These are phyloP conservation scores for Cordyceps fumosorosea DNA, from an alignment of 2,329 filamentous ascomycete genomes.

Conservation along the genomic window DNA sequence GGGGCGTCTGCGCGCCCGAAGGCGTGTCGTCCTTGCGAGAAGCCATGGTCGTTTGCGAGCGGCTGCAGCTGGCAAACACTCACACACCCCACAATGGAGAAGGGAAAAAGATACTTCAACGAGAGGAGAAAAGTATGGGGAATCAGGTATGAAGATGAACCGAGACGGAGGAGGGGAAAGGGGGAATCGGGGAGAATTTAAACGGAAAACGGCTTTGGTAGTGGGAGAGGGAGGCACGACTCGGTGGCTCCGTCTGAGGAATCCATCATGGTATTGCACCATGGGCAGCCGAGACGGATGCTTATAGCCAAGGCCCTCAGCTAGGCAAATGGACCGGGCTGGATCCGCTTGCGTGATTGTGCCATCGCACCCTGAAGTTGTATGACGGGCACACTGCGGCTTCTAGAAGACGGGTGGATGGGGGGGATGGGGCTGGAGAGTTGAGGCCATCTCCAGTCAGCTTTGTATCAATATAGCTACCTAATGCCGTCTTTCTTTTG, in stretches of 20 bases:
- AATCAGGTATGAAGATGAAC: not conserved
- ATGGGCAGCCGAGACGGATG: not conserved
- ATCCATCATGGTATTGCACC: constrained; percentile 9
- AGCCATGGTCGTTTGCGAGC: constrained; percentile 1
- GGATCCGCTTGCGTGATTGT: constrained; percentile 10
- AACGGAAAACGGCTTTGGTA: not conserved
- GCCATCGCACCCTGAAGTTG: constrained; percentile 12
- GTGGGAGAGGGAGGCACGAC: not conserved
- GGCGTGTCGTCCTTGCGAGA: constrained; percentile 2
- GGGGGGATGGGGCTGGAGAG: not conserved
- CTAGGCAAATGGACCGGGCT: not conserved
- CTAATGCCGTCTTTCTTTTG: too few relatives aligned
- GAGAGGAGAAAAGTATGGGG: not conserved
- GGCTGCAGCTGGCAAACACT: not conserved
- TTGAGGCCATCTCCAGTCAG: too few relatives aligned
- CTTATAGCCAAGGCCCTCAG: not conserved
- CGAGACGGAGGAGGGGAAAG: not conserved
- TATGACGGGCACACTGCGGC: not conserved
- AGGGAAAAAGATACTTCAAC: not conserved
- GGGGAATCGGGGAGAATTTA: not conserved
- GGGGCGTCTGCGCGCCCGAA: constrained; percentile 4
- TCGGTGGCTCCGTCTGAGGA: not conserved
- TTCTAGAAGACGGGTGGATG: not conserved
- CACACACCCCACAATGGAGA: not conserved
- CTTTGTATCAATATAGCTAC: too few relatives aligned